A percentile compares a stretch with the other conserved stretches of the same genome.
Evolutionary conservation across 805 yeast species (phyloP).

Genomic region (Tetrapisispora taiwanensis): DNA sequence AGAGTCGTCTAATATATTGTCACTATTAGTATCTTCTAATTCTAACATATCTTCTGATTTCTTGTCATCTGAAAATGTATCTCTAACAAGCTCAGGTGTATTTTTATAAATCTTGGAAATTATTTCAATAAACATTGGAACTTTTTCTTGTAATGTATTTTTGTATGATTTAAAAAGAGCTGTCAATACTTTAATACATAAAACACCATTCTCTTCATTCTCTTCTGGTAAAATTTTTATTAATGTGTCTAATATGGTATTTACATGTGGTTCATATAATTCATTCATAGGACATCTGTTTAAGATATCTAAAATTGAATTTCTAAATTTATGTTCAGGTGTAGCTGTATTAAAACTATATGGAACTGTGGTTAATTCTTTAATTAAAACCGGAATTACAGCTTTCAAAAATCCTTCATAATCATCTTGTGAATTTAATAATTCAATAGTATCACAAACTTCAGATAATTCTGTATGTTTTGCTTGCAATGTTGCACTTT

Average conservation of each 20-base stretch:
- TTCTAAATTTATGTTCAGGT: slow-evolving; percentile 68
- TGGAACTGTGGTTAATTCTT: slow-evolving; percentile 56
- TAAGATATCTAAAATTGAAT: slow-evolving; percentile 64
- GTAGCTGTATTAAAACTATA: slow-evolving; percentile 58
- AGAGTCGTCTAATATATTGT: neutral
- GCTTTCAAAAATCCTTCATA: slow-evolving; percentile 65
- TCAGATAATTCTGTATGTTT: slow-evolving; percentile 69
- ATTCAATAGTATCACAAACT: slow-evolving; percentile 76
- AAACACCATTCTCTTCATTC: slow-evolving; percentile 91
- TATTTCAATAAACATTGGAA: slow-evolving; percentile 66
- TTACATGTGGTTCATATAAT: slow-evolving; percentile 60
- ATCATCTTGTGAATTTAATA: slow-evolving; percentile 71
- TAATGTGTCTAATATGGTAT: slow-evolving; percentile 45
- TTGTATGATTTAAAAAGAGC: slow-evolving; percentile 80
- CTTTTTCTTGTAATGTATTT: slow-evolving; percentile 52
- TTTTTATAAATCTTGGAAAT: slow-evolving; percentile 70
- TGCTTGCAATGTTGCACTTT: slow-evolving; percentile 44
- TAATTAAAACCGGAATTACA: slow-evolving; percentile 59
- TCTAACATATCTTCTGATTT: slow-evolving; percentile 5
- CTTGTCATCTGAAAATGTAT: slow-evolving; percentile 42
- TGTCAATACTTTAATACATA: slow-evolving; percentile 81
- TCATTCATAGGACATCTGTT: slow-evolving; percentile 80
- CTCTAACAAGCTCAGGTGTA: slow-evolving; percentile 64
- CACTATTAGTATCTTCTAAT: slow-evolving; percentile 3
- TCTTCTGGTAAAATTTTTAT: slow-evolving; percentile 57